These are phyloP conservation scores for Penicillium sumatraense DNA, from an alignment of 2,329 filamentous ascomycete genomes.

Conservation along the genomic window DNA sequence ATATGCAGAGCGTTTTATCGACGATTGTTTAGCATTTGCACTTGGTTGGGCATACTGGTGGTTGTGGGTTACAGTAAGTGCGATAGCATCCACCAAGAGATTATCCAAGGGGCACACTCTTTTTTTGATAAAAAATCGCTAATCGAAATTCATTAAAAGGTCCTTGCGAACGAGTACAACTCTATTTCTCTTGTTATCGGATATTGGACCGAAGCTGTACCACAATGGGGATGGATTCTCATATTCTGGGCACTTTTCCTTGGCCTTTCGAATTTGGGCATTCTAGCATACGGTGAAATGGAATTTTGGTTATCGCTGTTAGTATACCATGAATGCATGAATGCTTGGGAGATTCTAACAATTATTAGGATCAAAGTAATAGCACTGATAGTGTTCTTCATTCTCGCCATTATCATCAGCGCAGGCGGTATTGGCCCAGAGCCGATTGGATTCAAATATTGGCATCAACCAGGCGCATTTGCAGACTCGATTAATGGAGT, in stretches of 20 bases:
- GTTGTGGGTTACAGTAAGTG: conserved; percentile 46
- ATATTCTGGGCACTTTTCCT: conserved; percentile 53
- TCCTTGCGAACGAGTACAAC: conserved; percentile 52
- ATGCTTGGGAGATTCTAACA: conserved; percentile 5
- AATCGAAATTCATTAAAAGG: conserved; percentile 14
- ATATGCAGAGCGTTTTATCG: conserved; percentile 71
- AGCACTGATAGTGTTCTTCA: conserved; percentile 37
- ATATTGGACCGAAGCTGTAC: conserved; percentile 51
- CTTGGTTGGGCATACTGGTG: conserved; percentile 73
- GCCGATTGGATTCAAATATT: conserved; percentile 43
- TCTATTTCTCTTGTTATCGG: conserved; percentile 51
- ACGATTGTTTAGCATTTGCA: conserved; percentile 70
- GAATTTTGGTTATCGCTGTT: conserved; percentile 52
- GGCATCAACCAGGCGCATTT: conserved; percentile 40
- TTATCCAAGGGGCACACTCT: background rate
- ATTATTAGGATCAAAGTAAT: conserved; percentile 36
- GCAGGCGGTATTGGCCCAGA: conserved; percentile 36
- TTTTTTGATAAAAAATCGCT: background rate
- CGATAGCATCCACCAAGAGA: background rate
- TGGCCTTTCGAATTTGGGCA: conserved; percentile 44
- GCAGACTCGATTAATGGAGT: conserved; percentile 42
- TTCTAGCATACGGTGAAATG: conserved; percentile 58
- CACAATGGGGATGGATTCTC: conserved; percentile 53
- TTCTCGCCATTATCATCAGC: conserved; percentile 40
- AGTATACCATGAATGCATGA: conserved; percentile 1